These are phyloP conservation scores for Fusarium sterilihyphosum DNA, from an alignment of 2,329 filamentous ascomycete genomes.

Conservation along the genomic window DNA sequence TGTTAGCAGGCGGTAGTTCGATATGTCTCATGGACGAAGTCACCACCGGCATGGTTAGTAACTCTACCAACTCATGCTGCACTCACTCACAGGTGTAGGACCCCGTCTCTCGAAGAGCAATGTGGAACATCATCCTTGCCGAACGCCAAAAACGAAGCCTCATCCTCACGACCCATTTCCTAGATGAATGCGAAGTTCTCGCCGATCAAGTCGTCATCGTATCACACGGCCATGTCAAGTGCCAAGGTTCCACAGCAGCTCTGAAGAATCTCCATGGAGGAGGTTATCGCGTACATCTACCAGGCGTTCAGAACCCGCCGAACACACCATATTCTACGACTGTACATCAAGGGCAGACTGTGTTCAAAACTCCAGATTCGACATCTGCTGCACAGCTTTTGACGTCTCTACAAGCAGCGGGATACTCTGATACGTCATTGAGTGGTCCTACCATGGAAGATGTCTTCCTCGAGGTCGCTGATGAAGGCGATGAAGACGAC, in stretches of 20 bases:
- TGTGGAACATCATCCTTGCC: constrained; percentile 86
- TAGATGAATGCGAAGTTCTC: constrained; percentile 85
- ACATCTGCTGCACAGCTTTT: constrained; percentile 1
- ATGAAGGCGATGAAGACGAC: background rate
- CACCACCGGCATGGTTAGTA: constrained; percentile 58
- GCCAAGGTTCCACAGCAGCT: constrained; percentile 1
- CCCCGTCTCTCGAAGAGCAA: constrained; percentile 80
- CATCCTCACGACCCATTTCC: constrained; percentile 84
- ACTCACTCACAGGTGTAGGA: constrained; percentile 67
- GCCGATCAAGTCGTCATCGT: constrained; percentile 66
- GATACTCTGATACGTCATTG: background rate
- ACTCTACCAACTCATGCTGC: fast-evolving
- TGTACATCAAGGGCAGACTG: constrained; percentile 3
- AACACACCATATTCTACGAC: background rate
- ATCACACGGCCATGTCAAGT: constrained; percentile 9
- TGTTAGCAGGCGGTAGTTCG: constrained; percentile 82
- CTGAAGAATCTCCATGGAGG: constrained; percentile 5
- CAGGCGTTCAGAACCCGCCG: background rate
- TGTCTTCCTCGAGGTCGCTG: constrained; percentile 16
- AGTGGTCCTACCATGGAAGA: constrained; percentile 19
- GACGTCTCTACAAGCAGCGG: background rate
- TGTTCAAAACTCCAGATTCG: background rate
- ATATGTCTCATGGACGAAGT: constrained; percentile 59
- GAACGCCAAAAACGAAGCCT: constrained; percentile 82
- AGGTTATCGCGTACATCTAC: background rate